Evolutionary conservation across 202 grass and related monocot genomes (phyloP).

Genomic region (Cymbopogon flexuosus): DNA sequence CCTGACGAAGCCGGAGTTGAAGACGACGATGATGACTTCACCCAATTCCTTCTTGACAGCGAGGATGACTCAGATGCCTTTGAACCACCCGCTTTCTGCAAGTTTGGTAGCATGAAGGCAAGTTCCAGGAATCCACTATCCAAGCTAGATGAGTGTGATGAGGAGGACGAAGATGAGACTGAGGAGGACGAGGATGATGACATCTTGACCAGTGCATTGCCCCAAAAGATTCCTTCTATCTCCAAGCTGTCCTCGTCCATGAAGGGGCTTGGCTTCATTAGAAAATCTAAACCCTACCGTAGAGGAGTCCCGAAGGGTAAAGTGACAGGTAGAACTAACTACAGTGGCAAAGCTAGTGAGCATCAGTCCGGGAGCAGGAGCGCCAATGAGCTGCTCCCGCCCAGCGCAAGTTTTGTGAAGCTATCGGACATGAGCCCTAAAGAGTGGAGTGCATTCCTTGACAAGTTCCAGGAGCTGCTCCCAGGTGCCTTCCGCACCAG

Average conservation of each 20-base stretch:
- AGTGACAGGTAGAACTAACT: constrained; percentile 52
- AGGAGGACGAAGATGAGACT: constrained; percentile 50
- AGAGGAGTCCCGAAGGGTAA: constrained; percentile 46
- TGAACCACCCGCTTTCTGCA: constrained; percentile 45
- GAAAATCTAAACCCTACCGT: constrained; percentile 40
- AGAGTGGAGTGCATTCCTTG: constrained; percentile 74
- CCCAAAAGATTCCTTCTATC: constrained; percentile 36
- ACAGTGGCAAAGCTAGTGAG: constrained; percentile 47
- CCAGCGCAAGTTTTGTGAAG: constrained; percentile 80
- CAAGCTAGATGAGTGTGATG: constrained; percentile 69
- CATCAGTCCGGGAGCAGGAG: constrained; percentile 62
- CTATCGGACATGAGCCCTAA: constrained; percentile 58
- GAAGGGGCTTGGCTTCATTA: constrained; percentile 51
- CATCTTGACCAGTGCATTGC: constrained; percentile 17
- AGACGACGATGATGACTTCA: constrained; percentile 67
- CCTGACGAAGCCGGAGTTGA: constrained; percentile 53
- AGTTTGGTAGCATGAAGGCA: constrained; percentile 48
- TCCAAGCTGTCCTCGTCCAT: constrained; percentile 64
- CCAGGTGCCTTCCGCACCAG: constrained; percentile 47
- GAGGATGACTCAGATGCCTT: constrained; percentile 55
- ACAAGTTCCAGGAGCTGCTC: constrained; percentile 73
- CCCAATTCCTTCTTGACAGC: constrained; percentile 66
- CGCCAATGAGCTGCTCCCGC: constrained; percentile 65
- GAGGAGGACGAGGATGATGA: constrained; percentile 33
- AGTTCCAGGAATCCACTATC: constrained; percentile 65